These are phyloP conservation scores for Didymella arachidicola DNA, from an alignment of 2,329 filamentous ascomycete genomes.

Conservation along the genomic window DNA sequence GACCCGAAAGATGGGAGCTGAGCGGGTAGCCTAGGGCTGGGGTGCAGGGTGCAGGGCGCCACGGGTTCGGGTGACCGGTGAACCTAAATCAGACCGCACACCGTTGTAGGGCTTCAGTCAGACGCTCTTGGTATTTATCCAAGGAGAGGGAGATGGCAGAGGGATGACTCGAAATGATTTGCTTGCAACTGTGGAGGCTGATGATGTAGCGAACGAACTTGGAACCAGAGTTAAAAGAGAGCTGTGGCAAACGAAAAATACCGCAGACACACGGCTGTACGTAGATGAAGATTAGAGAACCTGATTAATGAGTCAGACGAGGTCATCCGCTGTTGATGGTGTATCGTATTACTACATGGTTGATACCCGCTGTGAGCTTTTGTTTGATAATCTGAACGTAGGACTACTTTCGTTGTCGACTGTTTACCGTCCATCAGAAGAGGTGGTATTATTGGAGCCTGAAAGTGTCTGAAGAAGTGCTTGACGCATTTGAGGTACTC, in stretches of 20 bases:
- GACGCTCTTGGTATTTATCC: neutral
- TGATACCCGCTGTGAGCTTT: neutral
- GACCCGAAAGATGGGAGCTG: neutral
- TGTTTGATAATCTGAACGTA: neutral
- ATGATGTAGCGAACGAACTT: neutral
- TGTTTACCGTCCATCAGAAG: neutral
- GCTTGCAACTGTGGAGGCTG: neutral
- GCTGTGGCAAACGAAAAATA: too few species aligned
- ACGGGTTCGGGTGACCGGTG: neutral
- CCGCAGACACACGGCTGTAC: too few species aligned
- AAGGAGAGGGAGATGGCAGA: neutral
- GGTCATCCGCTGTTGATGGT: too few species aligned
- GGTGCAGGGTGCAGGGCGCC: too few species aligned
- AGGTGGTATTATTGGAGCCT: neutral
- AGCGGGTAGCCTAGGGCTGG: neutral
- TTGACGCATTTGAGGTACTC: slow-evolving; percentile 1
- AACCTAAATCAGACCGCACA: neutral
- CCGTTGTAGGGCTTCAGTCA: neutral
- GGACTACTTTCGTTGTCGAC: neutral
- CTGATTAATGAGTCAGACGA: neutral
- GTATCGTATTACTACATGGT: neutral
- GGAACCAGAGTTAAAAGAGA: too few species aligned
- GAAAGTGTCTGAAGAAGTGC: slow-evolving; percentile 1
- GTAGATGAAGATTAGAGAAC: too few species aligned
- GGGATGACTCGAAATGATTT: neutral